phyloP scores from a whole-genome alignment of 305 asterid species.

The Coffea humblotiana region DNA sequence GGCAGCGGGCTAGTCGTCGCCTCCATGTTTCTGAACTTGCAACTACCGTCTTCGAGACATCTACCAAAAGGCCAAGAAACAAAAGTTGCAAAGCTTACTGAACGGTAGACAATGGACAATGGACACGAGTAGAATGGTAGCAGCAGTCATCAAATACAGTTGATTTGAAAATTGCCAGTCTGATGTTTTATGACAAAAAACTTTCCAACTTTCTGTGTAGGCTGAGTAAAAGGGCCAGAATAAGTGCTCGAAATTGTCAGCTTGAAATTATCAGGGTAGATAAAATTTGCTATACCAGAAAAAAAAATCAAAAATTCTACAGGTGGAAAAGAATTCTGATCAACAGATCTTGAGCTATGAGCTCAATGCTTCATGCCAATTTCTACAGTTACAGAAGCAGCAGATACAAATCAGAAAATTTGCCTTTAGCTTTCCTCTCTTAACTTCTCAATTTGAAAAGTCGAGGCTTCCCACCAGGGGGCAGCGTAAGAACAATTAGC shows the following conservation, averaged over 20 bases:
- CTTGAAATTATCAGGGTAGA: not conserved
- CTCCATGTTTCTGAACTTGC: constrained; percentile 55
- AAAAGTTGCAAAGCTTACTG: constrained; percentile 31
- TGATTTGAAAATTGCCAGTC: not conserved
- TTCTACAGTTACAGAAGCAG: not conserved
- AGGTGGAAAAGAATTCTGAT: not conserved
- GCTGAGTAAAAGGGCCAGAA: not conserved
- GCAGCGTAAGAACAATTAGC: not conserved
- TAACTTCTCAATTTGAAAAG: not conserved
- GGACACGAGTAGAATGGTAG: not conserved
- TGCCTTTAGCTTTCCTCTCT: constrained; percentile 4
- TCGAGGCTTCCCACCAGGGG: not conserved
- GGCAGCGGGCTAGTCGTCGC: constrained; percentile 64
- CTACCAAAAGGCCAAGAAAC: not conserved
- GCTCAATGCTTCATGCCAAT: not conserved
- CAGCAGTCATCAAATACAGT: not conserved
- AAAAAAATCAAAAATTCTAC: not conserved
- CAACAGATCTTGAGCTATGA: not conserved
- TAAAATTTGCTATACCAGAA: not conserved
- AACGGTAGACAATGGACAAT: not conserved
- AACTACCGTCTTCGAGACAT: constrained; percentile 20
- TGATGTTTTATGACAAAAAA: not conserved
- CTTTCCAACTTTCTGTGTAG: not conserved
- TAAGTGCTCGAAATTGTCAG: not conserved
- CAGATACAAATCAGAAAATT: not conserved